These are phyloP conservation scores for Hymenoscyphus albidus DNA, from an alignment of 2,329 filamentous ascomycete genomes.

Conservation along the genomic window DNA sequence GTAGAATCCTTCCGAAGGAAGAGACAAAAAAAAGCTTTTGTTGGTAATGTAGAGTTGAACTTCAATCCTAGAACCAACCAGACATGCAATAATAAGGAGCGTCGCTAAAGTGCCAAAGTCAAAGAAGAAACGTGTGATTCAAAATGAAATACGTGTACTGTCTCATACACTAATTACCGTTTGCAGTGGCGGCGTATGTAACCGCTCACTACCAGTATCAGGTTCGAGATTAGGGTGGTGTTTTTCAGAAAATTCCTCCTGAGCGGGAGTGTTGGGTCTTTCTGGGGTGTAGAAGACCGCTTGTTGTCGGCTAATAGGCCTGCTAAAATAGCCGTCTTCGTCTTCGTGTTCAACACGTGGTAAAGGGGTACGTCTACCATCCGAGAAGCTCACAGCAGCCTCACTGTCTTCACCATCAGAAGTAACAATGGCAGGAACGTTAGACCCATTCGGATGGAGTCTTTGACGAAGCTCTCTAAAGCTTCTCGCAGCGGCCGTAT, in stretches of 20 bases:
- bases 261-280: conserved; percentile 19
- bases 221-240: conserved; percentile 1
- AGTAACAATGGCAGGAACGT: conserved; percentile 29
- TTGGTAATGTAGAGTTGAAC: not conserved
- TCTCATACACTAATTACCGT: conserved; percentile 5
- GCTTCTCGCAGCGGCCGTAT: conserved; percentile 63
- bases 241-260: conserved; percentile 9
- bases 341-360: conserved; percentile 44
- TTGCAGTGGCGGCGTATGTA: conserved; percentile 7
- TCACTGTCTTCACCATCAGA: conserved; percentile 55
- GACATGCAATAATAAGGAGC: conserved; percentile 10
- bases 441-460: conserved; percentile 49
- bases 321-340: conserved; percentile 24
- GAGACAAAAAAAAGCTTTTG: conserved; percentile 7
- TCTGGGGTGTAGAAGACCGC: conserved; percentile 34
- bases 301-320: conserved; percentile 22
- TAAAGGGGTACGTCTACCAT: conserved; percentile 53
- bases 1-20: not conserved
- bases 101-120: conserved; percentile 12
- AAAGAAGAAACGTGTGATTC: not conserved
- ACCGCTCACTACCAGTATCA: conserved; percentile 8
- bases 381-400: conserved; percentile 55
- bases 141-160: conserved; percentile 1
- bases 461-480: conserved; percentile 62
- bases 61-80: conserved; percentile 6